A percentile compares a stretch with the other conserved stretches of the same genome.
phyloP scores from a whole-genome alignment of 2,329 filamentous ascomycete species.

The Aspergillus terreus region DNA sequence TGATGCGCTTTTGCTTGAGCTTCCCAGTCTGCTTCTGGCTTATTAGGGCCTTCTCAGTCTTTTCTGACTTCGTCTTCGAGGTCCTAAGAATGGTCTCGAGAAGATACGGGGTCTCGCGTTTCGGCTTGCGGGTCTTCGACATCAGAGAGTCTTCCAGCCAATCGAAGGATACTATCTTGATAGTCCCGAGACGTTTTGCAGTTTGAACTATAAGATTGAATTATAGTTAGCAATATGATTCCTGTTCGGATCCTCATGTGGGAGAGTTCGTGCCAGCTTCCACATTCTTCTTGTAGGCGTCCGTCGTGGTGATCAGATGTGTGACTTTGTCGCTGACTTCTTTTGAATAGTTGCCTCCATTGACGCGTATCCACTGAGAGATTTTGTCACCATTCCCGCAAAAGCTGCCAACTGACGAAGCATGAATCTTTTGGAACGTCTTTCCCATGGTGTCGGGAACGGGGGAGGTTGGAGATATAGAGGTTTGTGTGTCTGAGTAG shows the following conservation, averaged over 20 bases:
- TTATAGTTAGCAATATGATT: neutral
- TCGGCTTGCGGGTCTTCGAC: constrained; percentile 30
- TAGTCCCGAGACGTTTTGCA: constrained; percentile 33
- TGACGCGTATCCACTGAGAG: constrained; percentile 60
- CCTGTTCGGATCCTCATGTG: neutral
- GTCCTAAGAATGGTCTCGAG: constrained; percentile 37
- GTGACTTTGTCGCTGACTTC: constrained; percentile 58
- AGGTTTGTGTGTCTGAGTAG: too few species aligned
- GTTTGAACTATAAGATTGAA: constrained; percentile 32
- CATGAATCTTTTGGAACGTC: constrained; percentile 50
- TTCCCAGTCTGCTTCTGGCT: neutral
- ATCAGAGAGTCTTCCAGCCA: constrained; percentile 47
- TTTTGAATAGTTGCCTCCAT: constrained; percentile 57
- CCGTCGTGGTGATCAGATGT: constrained; percentile 66
- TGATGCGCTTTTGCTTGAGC: neutral
- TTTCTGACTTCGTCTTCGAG: constrained; percentile 12
- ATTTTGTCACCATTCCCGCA: constrained; percentile 55
- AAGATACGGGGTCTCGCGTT: constrained; percentile 31
- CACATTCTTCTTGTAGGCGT: constrained; percentile 54
- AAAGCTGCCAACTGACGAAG: constrained; percentile 60
- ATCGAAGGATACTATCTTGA: constrained; percentile 45
- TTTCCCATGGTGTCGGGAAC: constrained; percentile 30
- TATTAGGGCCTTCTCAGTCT: neutral
- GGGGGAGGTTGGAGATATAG: too few species aligned
- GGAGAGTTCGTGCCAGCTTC: constrained; percentile 33